phyloP scores from a whole-genome alignment of 768 basidiomycete genomes.

The Guyanaporus albipodus region DNA sequence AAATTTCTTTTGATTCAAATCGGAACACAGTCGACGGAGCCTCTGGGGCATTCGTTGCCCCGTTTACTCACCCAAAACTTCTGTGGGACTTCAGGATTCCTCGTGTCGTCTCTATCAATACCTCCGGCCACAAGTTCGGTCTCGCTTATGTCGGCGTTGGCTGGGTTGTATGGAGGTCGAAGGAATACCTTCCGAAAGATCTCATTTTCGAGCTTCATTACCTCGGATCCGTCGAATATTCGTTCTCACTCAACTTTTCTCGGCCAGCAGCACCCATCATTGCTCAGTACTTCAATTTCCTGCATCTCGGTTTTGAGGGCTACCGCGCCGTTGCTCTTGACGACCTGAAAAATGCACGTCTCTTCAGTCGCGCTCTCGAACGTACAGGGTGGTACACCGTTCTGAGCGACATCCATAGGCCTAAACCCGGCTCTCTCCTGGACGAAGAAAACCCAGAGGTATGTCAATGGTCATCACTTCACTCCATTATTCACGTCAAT shows the following conservation, averaged over 20 bases:
- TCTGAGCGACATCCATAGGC: conserved; percentile 53
- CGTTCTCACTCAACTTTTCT: conserved; percentile 62
- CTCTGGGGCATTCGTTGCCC: conserved; percentile 60
- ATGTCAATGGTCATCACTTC: conserved; percentile 1
- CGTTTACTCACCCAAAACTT: conserved; percentile 52
- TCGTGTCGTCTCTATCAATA: conserved; percentile 56
- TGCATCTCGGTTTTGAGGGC: conserved; percentile 57
- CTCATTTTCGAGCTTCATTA: conserved; percentile 63
- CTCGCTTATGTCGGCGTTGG: conserved; percentile 57
- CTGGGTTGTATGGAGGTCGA: conserved; percentile 60
- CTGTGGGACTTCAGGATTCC: conserved; percentile 59
- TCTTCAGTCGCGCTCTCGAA: conserved; percentile 62
- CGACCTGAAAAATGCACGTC: conserved; percentile 58
- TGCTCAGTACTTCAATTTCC: conserved; percentile 60
- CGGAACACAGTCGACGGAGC: conserved; percentile 48
- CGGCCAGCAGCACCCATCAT: conserved; percentile 59
- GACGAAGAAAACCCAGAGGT: conserved; percentile 61
- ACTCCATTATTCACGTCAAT: neutral
- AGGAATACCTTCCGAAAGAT: conserved; percentile 58
- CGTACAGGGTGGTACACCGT: conserved; percentile 49
- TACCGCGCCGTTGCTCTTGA: conserved; percentile 44
- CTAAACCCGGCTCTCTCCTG: conserved; percentile 27
- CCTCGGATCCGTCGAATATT: conserved; percentile 63
- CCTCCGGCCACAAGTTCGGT: conserved; percentile 62
- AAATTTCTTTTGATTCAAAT: conserved; percentile 6